These are phyloP conservation scores for Alnus glutinosa DNA, from an alignment of 306 rosid species.

Conservation along the genomic window DNA sequence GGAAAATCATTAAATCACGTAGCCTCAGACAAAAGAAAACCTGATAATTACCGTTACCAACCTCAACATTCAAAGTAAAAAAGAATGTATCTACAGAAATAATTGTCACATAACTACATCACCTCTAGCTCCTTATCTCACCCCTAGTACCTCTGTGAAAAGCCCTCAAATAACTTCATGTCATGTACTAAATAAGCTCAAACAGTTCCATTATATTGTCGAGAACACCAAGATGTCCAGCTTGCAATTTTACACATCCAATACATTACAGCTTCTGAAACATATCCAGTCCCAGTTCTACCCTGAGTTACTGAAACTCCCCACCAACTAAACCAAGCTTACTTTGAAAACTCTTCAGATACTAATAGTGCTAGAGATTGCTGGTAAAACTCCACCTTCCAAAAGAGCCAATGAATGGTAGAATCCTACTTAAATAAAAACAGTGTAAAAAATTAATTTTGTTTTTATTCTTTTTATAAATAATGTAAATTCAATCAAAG, in stretches of 20 bases:
- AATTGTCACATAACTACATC: background rate
- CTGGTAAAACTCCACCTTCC: background rate
- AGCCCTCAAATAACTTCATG: background rate
- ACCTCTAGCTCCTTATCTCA: background rate
- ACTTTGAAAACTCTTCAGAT: slow-evolving; percentile 3
- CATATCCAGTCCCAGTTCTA: background rate
- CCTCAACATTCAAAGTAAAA: background rate
- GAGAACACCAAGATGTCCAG: background rate
- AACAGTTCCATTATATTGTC: background rate
- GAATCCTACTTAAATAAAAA: background rate
- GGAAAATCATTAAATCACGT: background rate
- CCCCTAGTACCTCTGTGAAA: background rate
- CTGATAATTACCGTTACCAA: background rate
- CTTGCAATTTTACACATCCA: background rate
- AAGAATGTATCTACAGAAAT: background rate
- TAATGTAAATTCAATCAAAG: no score
- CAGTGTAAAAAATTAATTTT: no score
- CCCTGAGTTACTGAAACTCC: background rate
- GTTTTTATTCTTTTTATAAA: no score
- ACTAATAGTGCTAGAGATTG: background rate
- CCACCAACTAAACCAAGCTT: background rate
- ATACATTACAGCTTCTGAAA: background rate
- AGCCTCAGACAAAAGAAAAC: background rate
- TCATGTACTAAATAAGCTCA: background rate
- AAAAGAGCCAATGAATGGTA: background rate